Evolutionary conservation across 805 yeast genomes (phyloP), one percentile per base, ranked within the genome.

Genomic region (Cyberlindnera mycetangii): DNA sequence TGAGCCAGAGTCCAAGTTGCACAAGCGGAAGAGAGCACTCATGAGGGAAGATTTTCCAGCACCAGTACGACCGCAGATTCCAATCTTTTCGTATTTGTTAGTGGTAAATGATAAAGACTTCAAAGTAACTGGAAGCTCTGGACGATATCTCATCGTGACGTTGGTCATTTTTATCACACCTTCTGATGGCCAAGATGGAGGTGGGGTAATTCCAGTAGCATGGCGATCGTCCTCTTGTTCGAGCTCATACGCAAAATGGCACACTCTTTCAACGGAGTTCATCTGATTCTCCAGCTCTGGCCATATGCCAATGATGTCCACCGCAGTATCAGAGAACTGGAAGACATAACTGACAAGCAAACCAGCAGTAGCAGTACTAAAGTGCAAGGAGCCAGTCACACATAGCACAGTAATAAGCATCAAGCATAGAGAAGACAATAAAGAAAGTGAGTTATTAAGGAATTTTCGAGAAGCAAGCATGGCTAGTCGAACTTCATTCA

Each of bases 241-340:
- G 45, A 87, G 66, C n/a, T 75, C 68, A 49, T 66, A 70, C 1
- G 85, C 88, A 62, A 83, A 83, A 53, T 81, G 76, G 44, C 75
- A 68, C 24, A 85, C 62, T 62, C 95, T 72, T 62, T 85, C 93
- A 15, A 78, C 86, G 0, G 89, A 77, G 55, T 83, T 84, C 81
- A 85, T 71, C 54, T 81, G 80, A 59, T 83, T 85, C 58, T 85
- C 92, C 19, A 81, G 72, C 55, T 79, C 80, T 0, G 89, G 83
- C 55, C 75, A 61, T 18, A 81, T 68, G 49, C 82, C 72, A 41
- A 85, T 70, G 5, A 39, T 15, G 12, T n/a, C 22, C 11, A 28
- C 18, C 3, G 27, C 14, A 3, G 30, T 14, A 9, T 19, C 78
- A 6, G 78, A 67, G 40, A 81, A 69, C 46, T 70, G 71, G 45